Base-by-base conservation (phyloP, 2,329 filamentous ascomycete genomes). In the Metarhizium humberi region DNA sequence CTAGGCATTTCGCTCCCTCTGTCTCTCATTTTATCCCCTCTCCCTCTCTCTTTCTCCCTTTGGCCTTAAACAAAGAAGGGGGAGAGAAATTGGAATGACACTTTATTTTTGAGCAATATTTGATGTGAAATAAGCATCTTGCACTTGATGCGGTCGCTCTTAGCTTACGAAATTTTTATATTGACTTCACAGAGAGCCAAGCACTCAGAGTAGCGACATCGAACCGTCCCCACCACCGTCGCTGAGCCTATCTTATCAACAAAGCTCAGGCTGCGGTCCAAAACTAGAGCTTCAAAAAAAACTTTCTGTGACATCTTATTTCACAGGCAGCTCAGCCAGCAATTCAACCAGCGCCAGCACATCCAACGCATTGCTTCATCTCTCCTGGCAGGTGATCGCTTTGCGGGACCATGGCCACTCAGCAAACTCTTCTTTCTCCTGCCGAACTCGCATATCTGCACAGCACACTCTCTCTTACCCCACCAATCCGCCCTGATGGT, bases 391-490 rank as follows among this genome's bases (percentile, higher is more conserved):
- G 18, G 14, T 8, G 13, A 47, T 36, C 1, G 20, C 16, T 43
- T 14, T 13, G 6, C 30, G 30, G 20, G 51, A 51, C 60, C 60
- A 87, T 90, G 82, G 78, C 86, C 45, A 80, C 83, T 62, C 82
- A 84, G 65, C 82, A 84, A 73, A 82, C 84, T 66, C 85, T 90
- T 63, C 86, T 97, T 71, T 96, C 92, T 54, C 92, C 94, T 50
- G 91, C 94, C 66, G 94, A 99, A 76, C 88, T 99, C 66, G 91
- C 92, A 64, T 99, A 96, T 76, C 84, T 97, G 52, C 90, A 95
- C 78, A 84, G 82, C 60, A 92, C 92, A 6, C 90, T 99, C 66
- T 81, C 85, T 7, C 86, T 92, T 57, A 75, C 74, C 47, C 91
- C 91, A 11, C 91, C 94, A 20, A 87, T 97, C 69, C 91, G 94